Evolutionary conservation across 2,329 filamentous ascomycete genomes (phyloP).

Genomic region (Colletotrichum kahawae): DNA sequence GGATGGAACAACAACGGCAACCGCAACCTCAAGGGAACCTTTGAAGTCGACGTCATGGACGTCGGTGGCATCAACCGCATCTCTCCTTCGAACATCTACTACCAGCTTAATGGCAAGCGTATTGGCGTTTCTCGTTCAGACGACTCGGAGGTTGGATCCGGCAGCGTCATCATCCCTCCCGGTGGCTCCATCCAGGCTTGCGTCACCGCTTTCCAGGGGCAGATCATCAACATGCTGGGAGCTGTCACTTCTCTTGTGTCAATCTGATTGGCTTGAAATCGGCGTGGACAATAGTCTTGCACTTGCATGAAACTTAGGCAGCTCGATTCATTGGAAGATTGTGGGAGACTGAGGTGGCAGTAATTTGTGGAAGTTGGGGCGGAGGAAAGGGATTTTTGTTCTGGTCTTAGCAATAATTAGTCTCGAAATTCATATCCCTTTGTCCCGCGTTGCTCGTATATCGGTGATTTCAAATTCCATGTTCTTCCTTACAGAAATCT

Average conservation of each 20-base stretch:
- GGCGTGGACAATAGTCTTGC: not conserved
- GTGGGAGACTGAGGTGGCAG: not conserved
- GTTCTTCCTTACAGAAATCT: not conserved
- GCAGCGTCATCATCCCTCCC: not conserved
- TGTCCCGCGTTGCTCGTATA: not conserved
- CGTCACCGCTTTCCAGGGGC: not conserved
- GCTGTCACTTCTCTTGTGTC: not conserved
- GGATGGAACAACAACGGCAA: conserved; percentile 3
- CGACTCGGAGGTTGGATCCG: not conserved
- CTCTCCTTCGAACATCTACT: not conserved
- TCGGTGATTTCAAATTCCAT: not conserved
- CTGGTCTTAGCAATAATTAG: not conserved
- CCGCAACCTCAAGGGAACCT: not conserved
- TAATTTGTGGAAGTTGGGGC: not conserved
- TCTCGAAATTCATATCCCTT: not conserved
- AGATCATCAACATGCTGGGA: not conserved
- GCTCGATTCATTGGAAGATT: not conserved
- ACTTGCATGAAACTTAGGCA: not conserved
- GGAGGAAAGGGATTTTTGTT: not conserved
- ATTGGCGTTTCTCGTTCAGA: not conserved
- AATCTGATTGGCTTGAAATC: not conserved
- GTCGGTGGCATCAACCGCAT: not conserved
- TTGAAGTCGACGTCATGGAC: not conserved
- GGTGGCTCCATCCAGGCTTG: not conserved
- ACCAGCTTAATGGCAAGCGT: not conserved